These are phyloP conservation scores for Gastrolobium bilobum DNA, from an alignment of 306 rosid species.

Conservation along the genomic window DNA sequence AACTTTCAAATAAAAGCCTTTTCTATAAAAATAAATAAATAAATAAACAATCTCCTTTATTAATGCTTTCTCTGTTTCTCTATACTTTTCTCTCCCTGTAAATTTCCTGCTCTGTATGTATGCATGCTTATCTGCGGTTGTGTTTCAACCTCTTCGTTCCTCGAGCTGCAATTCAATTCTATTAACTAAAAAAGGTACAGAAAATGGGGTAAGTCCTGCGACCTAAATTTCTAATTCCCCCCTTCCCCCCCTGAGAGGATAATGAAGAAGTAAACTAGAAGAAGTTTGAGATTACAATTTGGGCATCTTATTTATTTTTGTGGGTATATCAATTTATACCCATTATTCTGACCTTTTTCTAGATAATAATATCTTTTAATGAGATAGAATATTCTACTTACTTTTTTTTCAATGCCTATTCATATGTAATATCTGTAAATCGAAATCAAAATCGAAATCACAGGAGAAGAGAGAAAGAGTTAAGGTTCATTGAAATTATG, in stretches of 20 bases:
- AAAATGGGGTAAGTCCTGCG: conserved; percentile 46
- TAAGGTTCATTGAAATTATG: no score
- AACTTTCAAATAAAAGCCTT: conserved; percentile 38
- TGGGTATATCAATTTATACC: not conserved
- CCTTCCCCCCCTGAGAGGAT: not conserved
- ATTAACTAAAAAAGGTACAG: conserved; percentile 41
- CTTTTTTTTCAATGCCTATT: no score
- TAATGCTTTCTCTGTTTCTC: conserved; percentile 2
- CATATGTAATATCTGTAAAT: no score
- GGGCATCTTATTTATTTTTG: conserved; percentile 21
- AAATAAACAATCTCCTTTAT: not conserved
- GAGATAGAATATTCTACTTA: no score
- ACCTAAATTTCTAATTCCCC: conserved; percentile 40
- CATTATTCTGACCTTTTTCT: no score
- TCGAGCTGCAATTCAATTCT: conserved; percentile 49
- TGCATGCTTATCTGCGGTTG: not conserved
- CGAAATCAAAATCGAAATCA: no score
- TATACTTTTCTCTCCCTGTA: not conserved
- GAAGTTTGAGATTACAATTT: conserved; percentile 10
- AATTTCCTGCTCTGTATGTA: not conserved
- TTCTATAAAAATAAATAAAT: not conserved
- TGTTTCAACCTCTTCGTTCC: not conserved
- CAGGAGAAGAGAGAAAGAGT: no score
- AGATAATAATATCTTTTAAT: no score
- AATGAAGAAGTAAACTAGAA: conserved; percentile 3